Base-by-base conservation (phyloP, 768 basidiomycete species). In the Suillus fuscotomentosus region DNA sequence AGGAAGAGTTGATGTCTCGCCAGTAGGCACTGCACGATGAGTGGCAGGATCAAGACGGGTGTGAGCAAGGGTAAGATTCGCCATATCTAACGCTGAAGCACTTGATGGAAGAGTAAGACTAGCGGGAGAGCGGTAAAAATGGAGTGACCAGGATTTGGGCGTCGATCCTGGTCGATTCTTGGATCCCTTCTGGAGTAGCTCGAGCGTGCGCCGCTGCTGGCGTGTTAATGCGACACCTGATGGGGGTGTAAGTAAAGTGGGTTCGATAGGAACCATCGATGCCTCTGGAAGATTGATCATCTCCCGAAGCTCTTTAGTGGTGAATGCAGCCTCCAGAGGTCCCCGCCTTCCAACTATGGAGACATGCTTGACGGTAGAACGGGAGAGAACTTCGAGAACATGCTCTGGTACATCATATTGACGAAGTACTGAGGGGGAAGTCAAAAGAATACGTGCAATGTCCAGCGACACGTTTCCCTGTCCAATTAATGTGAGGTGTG, bases 391-490 rank as follows among this genome's bases (percentile, higher is more conserved):
- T 1, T 86, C 84, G 7, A 98, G 80, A 0, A 95, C 94, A 10
- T 81, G 75, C 60, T 83, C 73, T 0, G 96, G 95, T 22, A 98
- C 83, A 74, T 98, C 96, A 63, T 91, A 92, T 70, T 82, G 79
- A 31, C 78, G 76, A 53, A 98, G 84, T 3, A 80, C 76, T 20
- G 83, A 79, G 1, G 89, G 83, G 3, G 85, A 78, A 14, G 90
- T 91, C 65, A 99, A 86, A 7, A 98, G 84, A 72, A 98, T 94
- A 5, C 96, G 86, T 1, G 95, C 95, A 34, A 96, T 82, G 70
- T 99, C 97, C 41, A 99, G 81, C 9, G 95, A 90, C 63, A 99
- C 96, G 69, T 99, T 98, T 13, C 97, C 97, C 66, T 95, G 93
- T 0, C 97, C 97, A 51, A 99, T 89, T 61, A 99, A 78, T 1